Percentiles rank a stretch among this genome's conserved stretches.
These are phyloP conservation scores for Pythium phragmiticola DNA, from an alignment of 352 stramenopile species.

Conservation along the genomic window DNA sequence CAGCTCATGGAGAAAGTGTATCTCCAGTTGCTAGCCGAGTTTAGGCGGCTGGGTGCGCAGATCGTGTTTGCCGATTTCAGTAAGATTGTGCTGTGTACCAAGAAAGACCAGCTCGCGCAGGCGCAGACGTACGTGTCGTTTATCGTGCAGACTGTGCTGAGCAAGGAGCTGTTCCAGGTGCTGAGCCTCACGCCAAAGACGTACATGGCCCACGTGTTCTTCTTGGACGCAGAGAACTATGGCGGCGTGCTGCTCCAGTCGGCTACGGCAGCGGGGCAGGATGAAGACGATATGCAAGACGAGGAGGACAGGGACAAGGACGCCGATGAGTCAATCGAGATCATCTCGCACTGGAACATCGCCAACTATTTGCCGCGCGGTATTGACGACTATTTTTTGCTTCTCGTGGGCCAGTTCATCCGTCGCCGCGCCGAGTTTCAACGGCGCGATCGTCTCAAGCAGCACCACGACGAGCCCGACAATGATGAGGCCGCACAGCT, in stretches of 20 bases:
- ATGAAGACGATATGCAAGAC: slow-evolving; percentile 19
- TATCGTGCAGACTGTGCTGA: slow-evolving; percentile 90
- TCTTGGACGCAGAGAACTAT: slow-evolving; percentile 96
- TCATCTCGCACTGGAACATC: slow-evolving; percentile 90
- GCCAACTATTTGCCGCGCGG: slow-evolving; percentile 81
- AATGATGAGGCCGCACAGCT: slow-evolving; percentile 31
- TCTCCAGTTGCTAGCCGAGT: slow-evolving; percentile 91
- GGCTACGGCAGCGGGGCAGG: slow-evolving; percentile 17
- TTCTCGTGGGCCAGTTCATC: slow-evolving; percentile 90
- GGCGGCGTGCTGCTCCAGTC: slow-evolving; percentile 87
- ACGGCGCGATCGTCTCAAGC: slow-evolving; percentile 29
- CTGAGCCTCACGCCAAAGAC: slow-evolving; percentile 69
- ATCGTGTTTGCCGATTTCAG: slow-evolving; percentile 92
- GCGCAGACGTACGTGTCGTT: slow-evolving; percentile 95
- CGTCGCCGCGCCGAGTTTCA: slow-evolving; percentile 68
- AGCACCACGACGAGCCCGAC: slow-evolving; percentile 37
- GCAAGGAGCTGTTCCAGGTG: slow-evolving; percentile 83
- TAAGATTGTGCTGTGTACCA: slow-evolving; percentile 69
- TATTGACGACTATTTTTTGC: slow-evolving; percentile 85
- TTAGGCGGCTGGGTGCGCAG: slow-evolving; percentile 92
- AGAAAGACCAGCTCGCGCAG: slow-evolving; percentile 72
- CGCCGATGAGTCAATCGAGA: slow-evolving; percentile 35
- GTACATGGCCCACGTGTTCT: slow-evolving; percentile 93
- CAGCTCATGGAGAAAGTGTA: slow-evolving; percentile 95
- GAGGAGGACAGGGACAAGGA: slow-evolving; percentile 22